These are phyloP conservation scores for Citrullus colocynthis DNA, from an alignment of 306 rosid species.

Conservation along the genomic window DNA sequence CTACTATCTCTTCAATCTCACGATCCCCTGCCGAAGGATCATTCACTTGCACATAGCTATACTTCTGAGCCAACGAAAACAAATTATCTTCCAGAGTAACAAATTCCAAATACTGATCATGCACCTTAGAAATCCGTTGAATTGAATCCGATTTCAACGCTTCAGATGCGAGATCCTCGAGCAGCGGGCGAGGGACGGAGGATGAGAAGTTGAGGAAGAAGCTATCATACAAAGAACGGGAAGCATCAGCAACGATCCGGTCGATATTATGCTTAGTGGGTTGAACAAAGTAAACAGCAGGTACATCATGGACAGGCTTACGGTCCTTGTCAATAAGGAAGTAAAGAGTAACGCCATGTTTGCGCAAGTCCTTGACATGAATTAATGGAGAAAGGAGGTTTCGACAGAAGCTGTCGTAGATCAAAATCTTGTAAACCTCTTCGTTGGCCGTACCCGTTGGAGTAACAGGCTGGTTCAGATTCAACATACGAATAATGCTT, in stretches of 20 bases:
- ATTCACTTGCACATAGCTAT: constrained; percentile 62
- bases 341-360: constrained; percentile 88
- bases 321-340: constrained; percentile 85
- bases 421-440: constrained; percentile 84
- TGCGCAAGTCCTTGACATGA: constrained; percentile 84
- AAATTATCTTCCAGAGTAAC: constrained; percentile 75
- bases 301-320: constrained; percentile 78
- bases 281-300: constrained; percentile 86
- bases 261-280: constrained; percentile 51
- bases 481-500: constrained; percentile 80
- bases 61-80: constrained; percentile 68
- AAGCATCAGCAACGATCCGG: constrained; percentile 62
- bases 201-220: constrained; percentile 78
- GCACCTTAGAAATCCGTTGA: constrained; percentile 62
- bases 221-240: constrained; percentile 54
- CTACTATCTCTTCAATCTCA: constrained; percentile 82
- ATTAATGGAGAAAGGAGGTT: constrained; percentile 79
- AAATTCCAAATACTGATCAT: constrained; percentile 90
- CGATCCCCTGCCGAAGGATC: constrained; percentile 91
- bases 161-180: constrained; percentile 80
- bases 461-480: constrained; percentile 78
- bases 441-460: constrained; percentile 65
- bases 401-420: constrained; percentile 80
- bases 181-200: constrained; percentile 78
- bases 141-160: constrained; percentile 64